phyloP scores from a whole-genome alignment of 2,329 filamentous ascomycete species.

The Albophoma yamanashiensis region DNA sequence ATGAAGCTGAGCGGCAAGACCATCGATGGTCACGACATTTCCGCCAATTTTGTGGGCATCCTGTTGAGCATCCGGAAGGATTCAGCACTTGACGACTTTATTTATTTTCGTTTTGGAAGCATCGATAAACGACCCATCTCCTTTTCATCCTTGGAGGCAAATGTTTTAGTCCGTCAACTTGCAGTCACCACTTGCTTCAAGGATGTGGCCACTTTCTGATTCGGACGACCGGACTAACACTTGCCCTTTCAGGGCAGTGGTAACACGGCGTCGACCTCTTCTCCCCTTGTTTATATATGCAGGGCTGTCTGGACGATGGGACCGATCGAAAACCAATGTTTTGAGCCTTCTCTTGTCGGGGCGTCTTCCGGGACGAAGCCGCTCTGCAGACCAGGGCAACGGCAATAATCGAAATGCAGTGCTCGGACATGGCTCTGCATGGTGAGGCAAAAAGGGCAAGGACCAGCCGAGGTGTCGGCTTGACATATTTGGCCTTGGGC shows the following conservation, averaged over 20 bases:
- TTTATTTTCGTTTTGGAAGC: background rate
- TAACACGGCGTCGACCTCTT: background rate
- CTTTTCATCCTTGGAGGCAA: background rate
- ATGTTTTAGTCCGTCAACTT: background rate
- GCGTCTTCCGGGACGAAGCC: background rate
- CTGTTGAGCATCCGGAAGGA: too few relatives aligned
- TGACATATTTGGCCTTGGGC: background rate
- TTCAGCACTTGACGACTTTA: too few relatives aligned
- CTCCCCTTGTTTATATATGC: background rate
- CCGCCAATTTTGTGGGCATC: background rate
- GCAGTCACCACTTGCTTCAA: background rate
- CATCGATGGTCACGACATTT: background rate
- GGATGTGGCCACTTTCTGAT: background rate
- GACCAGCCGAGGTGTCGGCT: background rate
- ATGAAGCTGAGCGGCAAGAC: slow-evolving; percentile 10
- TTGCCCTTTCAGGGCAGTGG: background rate
- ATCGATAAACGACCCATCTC: background rate
- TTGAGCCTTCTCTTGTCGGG: background rate
- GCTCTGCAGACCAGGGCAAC: background rate
- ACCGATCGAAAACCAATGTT: background rate
- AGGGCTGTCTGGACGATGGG: background rate
- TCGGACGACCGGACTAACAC: background rate
- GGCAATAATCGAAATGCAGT: background rate
- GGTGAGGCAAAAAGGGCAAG: background rate
- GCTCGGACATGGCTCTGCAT: background rate